Conservation (phyloP, 345 rosid genomes). For the Citrus maxima region DNA sequence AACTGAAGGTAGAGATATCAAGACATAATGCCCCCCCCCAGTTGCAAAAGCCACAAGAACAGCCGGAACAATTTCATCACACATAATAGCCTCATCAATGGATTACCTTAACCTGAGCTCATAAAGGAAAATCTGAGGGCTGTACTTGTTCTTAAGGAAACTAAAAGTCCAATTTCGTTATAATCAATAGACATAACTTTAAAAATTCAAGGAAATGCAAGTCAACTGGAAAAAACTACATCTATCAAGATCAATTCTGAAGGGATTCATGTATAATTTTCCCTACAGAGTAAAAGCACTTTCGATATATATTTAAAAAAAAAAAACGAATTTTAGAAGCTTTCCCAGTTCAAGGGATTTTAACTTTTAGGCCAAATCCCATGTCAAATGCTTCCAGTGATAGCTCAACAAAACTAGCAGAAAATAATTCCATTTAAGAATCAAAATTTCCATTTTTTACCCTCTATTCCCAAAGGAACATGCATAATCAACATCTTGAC, state of each 20-base stretch:
- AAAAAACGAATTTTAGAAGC: neutral
- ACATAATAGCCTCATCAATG: neutral
- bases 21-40: neutral
- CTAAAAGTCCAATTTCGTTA: neutral
- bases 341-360: neutral
- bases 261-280: neutral
- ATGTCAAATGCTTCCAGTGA: neutral
- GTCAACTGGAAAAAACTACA: neutral
- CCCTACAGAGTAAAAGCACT: neutral
- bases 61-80: neutral
- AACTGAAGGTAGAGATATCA: neutral
- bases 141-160: neutral
- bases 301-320: neutral
- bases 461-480: neutral
- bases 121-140: neutral
- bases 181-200: neutral
- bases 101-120: neutral
- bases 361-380: neutral
- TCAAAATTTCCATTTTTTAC: neutral
- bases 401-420: neutral
- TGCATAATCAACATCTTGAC: conserved; percentile 5
- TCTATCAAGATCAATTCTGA: neutral
- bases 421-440: neutral
- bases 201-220: neutral
- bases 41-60: neutral